Percentiles rank a stretch among this genome's conserved stretches.
phyloP scores from a whole-genome alignment of 257 asterid species.

The Vinca minor region DNA sequence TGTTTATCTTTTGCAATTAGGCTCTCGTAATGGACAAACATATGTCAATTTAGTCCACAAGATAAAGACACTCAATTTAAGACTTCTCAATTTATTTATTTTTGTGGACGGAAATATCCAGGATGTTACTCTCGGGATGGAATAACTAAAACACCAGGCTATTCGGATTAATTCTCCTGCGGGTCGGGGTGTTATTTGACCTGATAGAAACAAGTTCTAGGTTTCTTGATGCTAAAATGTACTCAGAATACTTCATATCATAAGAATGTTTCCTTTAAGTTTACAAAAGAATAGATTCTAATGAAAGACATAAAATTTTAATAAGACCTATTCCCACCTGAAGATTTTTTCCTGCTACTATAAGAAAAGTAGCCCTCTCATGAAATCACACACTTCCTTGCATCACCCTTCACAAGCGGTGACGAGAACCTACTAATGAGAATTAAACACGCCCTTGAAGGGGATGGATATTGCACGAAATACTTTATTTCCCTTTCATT shows the following conservation, averaged over 20 bases:
- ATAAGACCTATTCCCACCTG: conserved; percentile 7
- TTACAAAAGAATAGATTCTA: conserved; percentile 14
- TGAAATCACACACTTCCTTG: background rate
- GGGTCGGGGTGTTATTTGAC: too few relatives aligned
- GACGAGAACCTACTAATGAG: background rate
- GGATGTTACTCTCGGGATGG: too few relatives aligned
- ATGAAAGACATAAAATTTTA: background rate
- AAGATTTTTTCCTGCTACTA: conserved; percentile 8
- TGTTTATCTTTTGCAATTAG: too few relatives aligned
- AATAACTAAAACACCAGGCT: too few relatives aligned
- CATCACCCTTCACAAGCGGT: background rate
- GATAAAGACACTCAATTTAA: too few relatives aligned
- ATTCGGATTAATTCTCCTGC: too few relatives aligned
- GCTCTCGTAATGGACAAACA: too few relatives aligned
- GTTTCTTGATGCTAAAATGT: too few relatives aligned
- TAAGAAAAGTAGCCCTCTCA: background rate
- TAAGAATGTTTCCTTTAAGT: background rate
- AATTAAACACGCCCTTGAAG: background rate
- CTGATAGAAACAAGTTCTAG: too few relatives aligned
- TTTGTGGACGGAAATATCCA: too few relatives aligned
- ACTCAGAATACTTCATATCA: background rate
- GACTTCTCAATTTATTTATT: too few relatives aligned
- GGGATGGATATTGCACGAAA: background rate
- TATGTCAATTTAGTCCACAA: too few relatives aligned
- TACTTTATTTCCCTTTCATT: conserved; percentile 34